phyloP scores from a whole-genome alignment of 2,329 filamentous ascomycete species.

The Diaporthe australafricana region DNA sequence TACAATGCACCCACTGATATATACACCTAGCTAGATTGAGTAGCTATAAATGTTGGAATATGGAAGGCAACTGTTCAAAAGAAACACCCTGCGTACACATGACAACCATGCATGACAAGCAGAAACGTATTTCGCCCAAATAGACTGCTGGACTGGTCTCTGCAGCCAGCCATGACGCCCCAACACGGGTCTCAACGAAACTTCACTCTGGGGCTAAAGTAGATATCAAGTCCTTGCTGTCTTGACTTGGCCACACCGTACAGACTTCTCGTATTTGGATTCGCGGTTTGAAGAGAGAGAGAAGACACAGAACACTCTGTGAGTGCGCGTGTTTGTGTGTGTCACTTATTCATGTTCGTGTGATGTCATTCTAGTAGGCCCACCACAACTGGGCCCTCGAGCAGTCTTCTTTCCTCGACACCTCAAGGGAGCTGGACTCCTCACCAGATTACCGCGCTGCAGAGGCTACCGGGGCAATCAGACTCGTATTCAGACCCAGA shows the following conservation, averaged over 20 bases:
- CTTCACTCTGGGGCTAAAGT: neutral
- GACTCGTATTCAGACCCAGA: neutral
- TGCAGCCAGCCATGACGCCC: neutral
- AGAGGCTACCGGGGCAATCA: neutral
- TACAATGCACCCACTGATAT: neutral
- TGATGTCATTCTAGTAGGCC: neutral
- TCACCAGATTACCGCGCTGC: neutral
- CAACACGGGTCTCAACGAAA: neutral
- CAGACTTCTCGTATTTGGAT: neutral
- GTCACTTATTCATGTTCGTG: neutral
- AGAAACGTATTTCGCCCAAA: neutral
- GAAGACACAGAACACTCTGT: neutral
- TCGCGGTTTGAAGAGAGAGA: neutral
- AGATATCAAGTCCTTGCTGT: neutral
- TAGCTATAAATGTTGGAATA: neutral
- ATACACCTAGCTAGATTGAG: neutral
- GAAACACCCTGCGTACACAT: neutral
- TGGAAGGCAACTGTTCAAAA: neutral
- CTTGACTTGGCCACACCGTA: neutral
- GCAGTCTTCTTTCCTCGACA: neutral
- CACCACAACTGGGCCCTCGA: neutral
- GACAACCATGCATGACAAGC: neutral
- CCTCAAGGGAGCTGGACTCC: neutral
- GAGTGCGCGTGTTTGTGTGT: neutral
- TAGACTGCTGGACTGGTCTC: neutral